These are phyloP conservation scores for Aspergillus sp. DNA, from an alignment of 2,329 filamentous ascomycete species.

Conservation along the genomic window DNA sequence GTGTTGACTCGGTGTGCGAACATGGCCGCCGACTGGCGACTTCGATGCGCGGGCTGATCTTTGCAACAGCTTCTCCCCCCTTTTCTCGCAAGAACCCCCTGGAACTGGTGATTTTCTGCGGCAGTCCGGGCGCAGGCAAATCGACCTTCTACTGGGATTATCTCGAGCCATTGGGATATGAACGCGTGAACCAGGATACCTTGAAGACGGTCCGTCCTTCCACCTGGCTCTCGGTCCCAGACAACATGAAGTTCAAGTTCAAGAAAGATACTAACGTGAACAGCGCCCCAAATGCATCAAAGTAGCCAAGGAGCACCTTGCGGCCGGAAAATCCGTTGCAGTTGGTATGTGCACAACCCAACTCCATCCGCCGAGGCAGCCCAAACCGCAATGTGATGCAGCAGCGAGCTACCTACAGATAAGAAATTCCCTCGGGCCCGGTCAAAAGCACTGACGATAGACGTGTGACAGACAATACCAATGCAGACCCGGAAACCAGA, in stretches of 20 bases:
- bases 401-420: background rate
- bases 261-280: constrained; percentile 6
- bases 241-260: background rate
- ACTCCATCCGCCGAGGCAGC: background rate
- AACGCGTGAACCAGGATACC: constrained; percentile 84
- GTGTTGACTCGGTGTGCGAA: constrained; percentile 10
- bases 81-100: constrained; percentile 61
- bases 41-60: background rate
- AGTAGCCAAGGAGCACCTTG: constrained; percentile 64
- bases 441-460: background rate
- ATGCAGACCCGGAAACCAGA: constrained; percentile 74
- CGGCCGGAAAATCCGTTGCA: constrained; percentile 65
- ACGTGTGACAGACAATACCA: constrained; percentile 77
- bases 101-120: constrained; percentile 83
- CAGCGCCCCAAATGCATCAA: constrained; percentile 66
- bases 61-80: constrained; percentile 18
- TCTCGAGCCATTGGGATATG: constrained; percentile 74
- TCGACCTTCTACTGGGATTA: constrained; percentile 83
- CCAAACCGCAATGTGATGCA: background rate
- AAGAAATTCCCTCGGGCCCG: background rate
- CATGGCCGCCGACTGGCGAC: background rate
- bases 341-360: constrained; percentile 61
- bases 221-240: too few relatives aligned
- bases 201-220: constrained; percentile 63
- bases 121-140: constrained; percentile 86